Evolutionary conservation across 768 basidiomycete genomes (phyloP), one percentile per base, ranked within the genome.

Genomic region (Suillus paluster): DNA sequence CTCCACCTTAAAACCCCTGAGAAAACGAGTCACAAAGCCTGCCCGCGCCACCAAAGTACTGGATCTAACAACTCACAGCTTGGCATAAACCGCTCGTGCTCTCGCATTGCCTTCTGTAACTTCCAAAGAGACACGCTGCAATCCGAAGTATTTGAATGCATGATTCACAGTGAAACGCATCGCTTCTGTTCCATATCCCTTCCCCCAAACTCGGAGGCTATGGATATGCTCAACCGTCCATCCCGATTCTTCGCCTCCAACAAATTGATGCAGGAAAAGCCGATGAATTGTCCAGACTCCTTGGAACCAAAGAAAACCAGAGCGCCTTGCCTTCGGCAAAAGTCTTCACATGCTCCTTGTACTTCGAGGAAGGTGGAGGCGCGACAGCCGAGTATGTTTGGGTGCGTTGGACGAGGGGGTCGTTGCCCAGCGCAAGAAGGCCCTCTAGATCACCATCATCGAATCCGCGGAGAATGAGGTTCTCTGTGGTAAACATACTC

Each of bases 101-200:
- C 71, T 66, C 34, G 66, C 68, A 55, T 81, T 81, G 11, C 70
- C 68, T 42, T 74, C 73, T 19, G 74, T 64, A 15, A 78, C 73
- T 14, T 63, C 68, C 44, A 80, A 66, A 11, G 76, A 75, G 56
- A 80, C 67, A 2, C 79, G 77, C 49, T 79, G 76, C 52, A 79
- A 60, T n/a, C 69, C 73, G 23, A 81, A 58, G 25, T 70, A 66
- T 36, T 63, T 65, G 50, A 81, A 80, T 2, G 70, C 73, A 61
- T 79, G 64, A 49, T 75, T 74, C 4, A 77, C 68, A 33, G 77
- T 68, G 64, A 77, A 81, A 10, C 58, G 66, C 33, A 71, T 67
- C 7, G 73, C 69, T 56, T 79, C 77, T 50, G 67, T 71, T 17
- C 75, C 78, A 46, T 74, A 79, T 2, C 77, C 78, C 36, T 71